A percentile compares a stretch with the other conserved stretches of the same genome.
These are phyloP conservation scores for Ramaria sp. DNA, from an alignment of 768 basidiomycete species.

Conservation along the genomic window DNA sequence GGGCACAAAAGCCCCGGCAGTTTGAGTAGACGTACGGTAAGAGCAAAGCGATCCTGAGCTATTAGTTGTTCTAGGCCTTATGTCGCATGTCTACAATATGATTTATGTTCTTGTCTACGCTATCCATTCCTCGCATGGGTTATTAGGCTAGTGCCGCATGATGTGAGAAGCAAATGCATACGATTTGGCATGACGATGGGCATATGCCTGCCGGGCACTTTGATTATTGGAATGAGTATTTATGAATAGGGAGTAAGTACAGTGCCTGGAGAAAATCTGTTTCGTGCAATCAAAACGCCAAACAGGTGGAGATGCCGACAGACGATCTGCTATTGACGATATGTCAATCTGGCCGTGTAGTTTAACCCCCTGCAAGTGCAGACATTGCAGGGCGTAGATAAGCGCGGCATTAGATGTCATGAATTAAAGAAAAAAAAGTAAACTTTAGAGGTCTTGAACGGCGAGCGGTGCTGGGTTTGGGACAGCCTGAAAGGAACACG, in stretches of 20 bases:
- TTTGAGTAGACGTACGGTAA: not conserved
- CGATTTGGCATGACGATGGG: no score
- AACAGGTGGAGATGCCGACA: not conserved
- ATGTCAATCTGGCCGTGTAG: slow-evolving; percentile 5
- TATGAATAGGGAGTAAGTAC: no score
- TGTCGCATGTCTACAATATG: not conserved
- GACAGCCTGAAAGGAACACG: not conserved
- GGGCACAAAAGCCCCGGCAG: slow-evolving; percentile 11
- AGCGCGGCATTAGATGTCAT: not conserved
- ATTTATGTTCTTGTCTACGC: no score
- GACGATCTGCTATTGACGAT: slow-evolving; percentile 8
- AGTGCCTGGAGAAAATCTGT: no score
- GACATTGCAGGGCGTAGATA: slow-evolving; percentile 7
- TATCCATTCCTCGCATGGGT: no score
- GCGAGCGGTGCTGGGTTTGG: no score
- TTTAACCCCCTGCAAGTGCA: slow-evolving; percentile 7
- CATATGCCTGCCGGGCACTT: no score
- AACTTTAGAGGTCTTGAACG: not conserved
- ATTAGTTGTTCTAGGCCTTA: not conserved
- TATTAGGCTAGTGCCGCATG: no score
- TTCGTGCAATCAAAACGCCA: slow-evolving; percentile 7
- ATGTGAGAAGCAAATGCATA: no score
- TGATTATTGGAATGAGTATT: no score
- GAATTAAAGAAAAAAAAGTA: not conserved
- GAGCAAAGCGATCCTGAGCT: no score